Percentiles rank a stretch among this genome's conserved stretches.
These are phyloP conservation scores for Aschersonia sp. DNA, from an alignment of 2,329 filamentous ascomycete species.

Conservation along the genomic window DNA sequence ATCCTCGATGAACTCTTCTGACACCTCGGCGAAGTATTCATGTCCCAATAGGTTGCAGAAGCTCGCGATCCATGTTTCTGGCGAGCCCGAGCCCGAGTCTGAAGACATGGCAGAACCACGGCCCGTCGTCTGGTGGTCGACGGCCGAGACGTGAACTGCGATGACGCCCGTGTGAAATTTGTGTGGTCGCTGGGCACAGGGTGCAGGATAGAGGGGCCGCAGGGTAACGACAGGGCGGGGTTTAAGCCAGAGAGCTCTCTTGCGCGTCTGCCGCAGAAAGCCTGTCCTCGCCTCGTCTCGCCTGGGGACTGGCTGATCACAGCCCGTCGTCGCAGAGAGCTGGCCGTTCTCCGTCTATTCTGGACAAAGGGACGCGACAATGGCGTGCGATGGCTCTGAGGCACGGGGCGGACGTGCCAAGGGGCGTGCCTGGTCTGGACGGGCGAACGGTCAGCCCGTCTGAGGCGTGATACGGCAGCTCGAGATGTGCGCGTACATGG, in stretches of 20 bases:
- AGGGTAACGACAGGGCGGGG: conserved; percentile 1
- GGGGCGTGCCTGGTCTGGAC: neutral
- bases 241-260: too few species aligned
- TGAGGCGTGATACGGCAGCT: neutral
- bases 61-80: conserved; percentile 94
- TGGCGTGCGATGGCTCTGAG: neutral
- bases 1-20: conserved; percentile 98
- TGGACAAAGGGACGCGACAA: neutral
- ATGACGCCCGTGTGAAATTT: neutral
- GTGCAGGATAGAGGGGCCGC: neutral
- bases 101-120: conserved; percentile 33
- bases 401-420: neutral
- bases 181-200: neutral
- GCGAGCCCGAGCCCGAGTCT: conserved; percentile 44
- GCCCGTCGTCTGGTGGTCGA: too few species aligned
- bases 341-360: too few species aligned
- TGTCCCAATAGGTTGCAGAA: conserved; percentile 93
- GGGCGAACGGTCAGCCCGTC: neutral
- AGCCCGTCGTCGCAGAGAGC: too few species aligned
- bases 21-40: conserved; percentile 98
- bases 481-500: neutral
- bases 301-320: too few species aligned
- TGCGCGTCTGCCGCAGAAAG: too few species aligned
- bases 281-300: too few species aligned
- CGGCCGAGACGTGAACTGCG: too few species aligned